Percentiles rank a stretch among this genome's conserved stretches.
Conservation (phyloP, 257 asterid genomes). For the Solanum habrochaites region DNA sequence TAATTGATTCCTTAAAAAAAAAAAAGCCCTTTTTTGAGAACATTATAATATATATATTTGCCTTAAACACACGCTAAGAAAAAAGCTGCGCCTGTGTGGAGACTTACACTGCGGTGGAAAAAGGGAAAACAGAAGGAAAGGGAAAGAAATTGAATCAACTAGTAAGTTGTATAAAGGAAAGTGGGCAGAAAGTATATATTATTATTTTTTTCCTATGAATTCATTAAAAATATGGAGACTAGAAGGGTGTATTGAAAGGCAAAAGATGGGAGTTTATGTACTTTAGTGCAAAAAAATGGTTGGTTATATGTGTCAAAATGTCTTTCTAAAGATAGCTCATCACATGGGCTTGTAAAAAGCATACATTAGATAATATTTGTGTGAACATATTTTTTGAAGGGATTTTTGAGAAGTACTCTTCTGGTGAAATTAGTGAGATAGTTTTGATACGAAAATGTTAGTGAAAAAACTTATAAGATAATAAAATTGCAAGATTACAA, state of each 20-base stretch:
- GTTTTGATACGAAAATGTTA: too few relatives aligned
- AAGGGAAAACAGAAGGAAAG: not conserved
- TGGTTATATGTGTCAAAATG: not conserved
- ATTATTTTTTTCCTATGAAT: not conserved
- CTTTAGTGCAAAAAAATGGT: not conserved
- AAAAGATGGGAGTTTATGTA: not conserved
- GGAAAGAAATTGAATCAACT: not conserved
- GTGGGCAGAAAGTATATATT: not conserved
- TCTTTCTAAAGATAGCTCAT: not conserved
- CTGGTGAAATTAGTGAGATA: too few relatives aligned
- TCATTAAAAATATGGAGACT: not conserved
- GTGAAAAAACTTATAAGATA: too few relatives aligned
- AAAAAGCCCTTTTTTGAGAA: not conserved
- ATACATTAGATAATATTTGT: not conserved
- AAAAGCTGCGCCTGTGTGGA: not conserved
- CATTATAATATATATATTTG: not conserved
- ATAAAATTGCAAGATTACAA: too few relatives aligned
- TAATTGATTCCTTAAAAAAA: not conserved
- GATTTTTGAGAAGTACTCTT: too few relatives aligned
- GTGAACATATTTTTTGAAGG: not conserved
- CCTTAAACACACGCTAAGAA: constrained; percentile 35
- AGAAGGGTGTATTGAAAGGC: not conserved
- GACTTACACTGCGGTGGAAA: not conserved
- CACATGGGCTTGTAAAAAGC: not conserved
- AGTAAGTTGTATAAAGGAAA: not conserved